Evolutionary conservation across 805 yeast genomes (phyloP).

Genomic region (Zygoascus biomembranicola): DNA sequence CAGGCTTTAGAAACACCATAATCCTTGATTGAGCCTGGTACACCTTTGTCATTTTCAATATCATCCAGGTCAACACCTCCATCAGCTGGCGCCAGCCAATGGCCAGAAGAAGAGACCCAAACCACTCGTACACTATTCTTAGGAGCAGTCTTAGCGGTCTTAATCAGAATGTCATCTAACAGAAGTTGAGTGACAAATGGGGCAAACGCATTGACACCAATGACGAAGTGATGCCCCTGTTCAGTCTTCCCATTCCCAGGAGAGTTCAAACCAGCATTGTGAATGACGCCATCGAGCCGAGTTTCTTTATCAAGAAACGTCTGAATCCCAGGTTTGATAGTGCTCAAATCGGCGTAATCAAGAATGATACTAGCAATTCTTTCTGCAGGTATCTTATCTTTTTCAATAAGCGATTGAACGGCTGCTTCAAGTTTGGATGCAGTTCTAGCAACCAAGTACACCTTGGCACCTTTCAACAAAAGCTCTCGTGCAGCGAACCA

Average conservation of each 20-base stretch:
- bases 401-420: slow-evolving; percentile 36
- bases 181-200: slow-evolving; percentile 32
- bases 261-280: slow-evolving; percentile 40
- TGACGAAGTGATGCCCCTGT: slow-evolving; percentile 40
- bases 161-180: slow-evolving; percentile 31
- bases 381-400: slow-evolving; percentile 17
- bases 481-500: slow-evolving; percentile 60
- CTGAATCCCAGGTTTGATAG: slow-evolving; percentile 33
- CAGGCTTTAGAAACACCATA: slow-evolving; percentile 42
- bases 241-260: slow-evolving; percentile 28
- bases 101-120: slow-evolving; percentile 29
- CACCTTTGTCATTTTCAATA: slow-evolving; percentile 20
- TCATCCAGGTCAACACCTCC: slow-evolving; percentile 32
- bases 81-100: slow-evolving; percentile 20
- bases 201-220: slow-evolving; percentile 42
- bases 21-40: slow-evolving; percentile 6
- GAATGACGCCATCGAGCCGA: slow-evolving; percentile 31
- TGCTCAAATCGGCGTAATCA: slow-evolving; percentile 32
- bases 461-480: slow-evolving; percentile 48
- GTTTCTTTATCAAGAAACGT: slow-evolving; percentile 23
- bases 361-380: slow-evolving; percentile 10
- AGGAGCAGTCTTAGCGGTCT: slow-evolving; percentile 25
- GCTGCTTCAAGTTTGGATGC: slow-evolving; percentile 47
- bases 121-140: slow-evolving; percentile 33
- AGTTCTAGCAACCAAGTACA: slow-evolving; percentile 72